Evolutionary conservation across 495 filamentous ascomycete species (phyloP).

Genomic region (Penicillium simplicissimum): DNA sequence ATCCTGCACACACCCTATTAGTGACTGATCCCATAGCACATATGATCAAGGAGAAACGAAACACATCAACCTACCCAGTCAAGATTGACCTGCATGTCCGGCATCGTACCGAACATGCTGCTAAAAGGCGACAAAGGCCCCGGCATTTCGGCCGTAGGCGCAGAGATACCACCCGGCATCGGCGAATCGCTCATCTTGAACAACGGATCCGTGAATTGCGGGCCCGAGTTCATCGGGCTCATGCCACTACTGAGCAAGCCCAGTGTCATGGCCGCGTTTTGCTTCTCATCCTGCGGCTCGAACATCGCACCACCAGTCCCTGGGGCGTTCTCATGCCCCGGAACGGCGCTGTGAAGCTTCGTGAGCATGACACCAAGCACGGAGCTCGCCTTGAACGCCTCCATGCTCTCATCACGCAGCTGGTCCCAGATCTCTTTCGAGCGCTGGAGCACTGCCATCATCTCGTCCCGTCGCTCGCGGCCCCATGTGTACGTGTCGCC

Average conservation of each 20-base stretch:
- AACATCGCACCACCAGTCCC: conserved; percentile 23
- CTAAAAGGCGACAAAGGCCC: conserved; percentile 52
- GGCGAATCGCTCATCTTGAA: conserved; percentile 38
- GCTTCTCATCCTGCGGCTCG: conserved; percentile 48
- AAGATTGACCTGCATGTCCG: conserved; percentile 65
- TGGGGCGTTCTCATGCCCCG: conserved; percentile 25
- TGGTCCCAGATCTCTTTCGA: conserved; percentile 77
- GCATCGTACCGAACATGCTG: conserved; percentile 58
- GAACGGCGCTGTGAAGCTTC: conserved; percentile 58
- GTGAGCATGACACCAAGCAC: conserved; percentile 76
- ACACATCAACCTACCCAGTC: conserved; percentile 69
- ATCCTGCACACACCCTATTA: conserved; percentile 36
- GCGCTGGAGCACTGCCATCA: conserved; percentile 71
- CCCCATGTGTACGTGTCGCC: conserved; percentile 66
- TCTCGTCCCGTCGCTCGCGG: conserved; percentile 67
- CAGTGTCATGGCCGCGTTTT: conserved; percentile 76
- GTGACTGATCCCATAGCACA: background rate
- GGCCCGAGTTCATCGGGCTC: conserved; percentile 57
- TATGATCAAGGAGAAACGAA: background rate
- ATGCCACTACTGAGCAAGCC: conserved; percentile 75
- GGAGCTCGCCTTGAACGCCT: conserved; percentile 81
- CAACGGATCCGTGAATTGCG: conserved; percentile 33
- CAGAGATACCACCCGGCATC: conserved; percentile 34
- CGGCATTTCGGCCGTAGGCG: conserved; percentile 34
- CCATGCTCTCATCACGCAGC: conserved; percentile 73